A percentile compares a stretch with the other conserved stretches of the same genome.
Evolutionary conservation across 768 basidiomycete genomes (phyloP).

Genomic region (Boletus reticuloceps): DNA sequence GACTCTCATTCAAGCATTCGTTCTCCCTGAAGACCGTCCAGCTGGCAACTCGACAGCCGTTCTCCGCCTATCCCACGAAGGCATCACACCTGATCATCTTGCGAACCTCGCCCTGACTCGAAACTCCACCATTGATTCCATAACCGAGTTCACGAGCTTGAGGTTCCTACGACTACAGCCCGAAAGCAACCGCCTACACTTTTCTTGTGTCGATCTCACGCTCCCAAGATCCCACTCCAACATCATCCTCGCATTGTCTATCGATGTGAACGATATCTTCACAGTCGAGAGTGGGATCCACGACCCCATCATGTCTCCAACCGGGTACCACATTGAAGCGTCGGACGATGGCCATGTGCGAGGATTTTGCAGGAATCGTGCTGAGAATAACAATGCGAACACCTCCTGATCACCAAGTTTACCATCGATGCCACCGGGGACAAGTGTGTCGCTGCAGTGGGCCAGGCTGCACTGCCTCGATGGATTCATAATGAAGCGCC

Average conservation of each 20-base stretch:
- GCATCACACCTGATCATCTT: not conserved
- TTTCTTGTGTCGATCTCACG: not conserved
- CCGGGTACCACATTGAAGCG: not conserved
- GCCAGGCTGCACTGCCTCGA: not conserved
- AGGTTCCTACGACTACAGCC: not conserved
- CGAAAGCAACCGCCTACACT: not conserved
- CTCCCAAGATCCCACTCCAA: not conserved
- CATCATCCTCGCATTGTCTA: not conserved
- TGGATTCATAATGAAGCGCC: not conserved
- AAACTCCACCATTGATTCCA: not conserved
- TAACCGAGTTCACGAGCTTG: not conserved
- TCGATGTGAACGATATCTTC: not conserved
- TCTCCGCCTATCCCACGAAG: slow-evolving; percentile 6
- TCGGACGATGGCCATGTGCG: slow-evolving; percentile 7
- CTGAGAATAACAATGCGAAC: not conserved
- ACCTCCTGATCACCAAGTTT: slow-evolving; percentile 1
- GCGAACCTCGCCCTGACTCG: not conserved
- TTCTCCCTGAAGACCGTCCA: not conserved
- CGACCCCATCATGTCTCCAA: not conserved
- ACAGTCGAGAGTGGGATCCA: not conserved
- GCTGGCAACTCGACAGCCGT: not conserved
- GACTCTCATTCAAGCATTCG: slow-evolving; percentile 4
- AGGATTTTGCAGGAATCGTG: not conserved
- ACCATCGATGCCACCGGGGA: slow-evolving; percentile 2
- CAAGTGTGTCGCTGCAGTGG: not conserved